These are phyloP conservation scores for Ganoderma multipileum DNA, from an alignment of 1,284 basidiomycete genomes.

Conservation along the genomic window DNA sequence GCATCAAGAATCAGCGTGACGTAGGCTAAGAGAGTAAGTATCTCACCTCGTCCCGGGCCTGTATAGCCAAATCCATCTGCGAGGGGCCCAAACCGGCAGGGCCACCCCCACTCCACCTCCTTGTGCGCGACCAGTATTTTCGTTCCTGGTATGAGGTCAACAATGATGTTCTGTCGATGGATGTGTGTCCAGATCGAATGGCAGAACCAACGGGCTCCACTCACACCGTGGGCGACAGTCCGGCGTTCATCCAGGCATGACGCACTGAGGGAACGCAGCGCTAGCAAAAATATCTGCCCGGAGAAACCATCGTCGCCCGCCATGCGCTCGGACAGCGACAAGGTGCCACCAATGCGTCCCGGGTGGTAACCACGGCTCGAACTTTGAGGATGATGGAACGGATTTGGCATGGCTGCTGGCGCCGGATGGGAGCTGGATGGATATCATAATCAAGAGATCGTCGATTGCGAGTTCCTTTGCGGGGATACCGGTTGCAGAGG, in stretches of 20 bases:
- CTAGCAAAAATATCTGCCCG: conserved; percentile 17
- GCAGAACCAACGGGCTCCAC: background rate
- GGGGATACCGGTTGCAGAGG: conserved; percentile 20
- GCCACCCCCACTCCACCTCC: conserved; percentile 26
- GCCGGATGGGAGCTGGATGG: conserved; percentile 9
- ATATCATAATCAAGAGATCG: conserved; percentile 13
- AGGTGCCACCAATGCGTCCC: conserved; percentile 3
- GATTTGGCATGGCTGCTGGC: conserved; percentile 22
- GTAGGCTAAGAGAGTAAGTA: conserved; percentile 10
- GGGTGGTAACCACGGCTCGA: background rate
- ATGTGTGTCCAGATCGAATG: background rate
- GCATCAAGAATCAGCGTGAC: conserved; percentile 27
- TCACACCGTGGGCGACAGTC: background rate
- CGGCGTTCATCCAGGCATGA: conserved; percentile 14
- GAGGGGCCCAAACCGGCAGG: conserved; percentile 16
- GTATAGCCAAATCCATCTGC: conserved; percentile 12
- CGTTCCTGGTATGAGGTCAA: conserved; percentile 4
- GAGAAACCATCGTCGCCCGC: conserved; percentile 1
- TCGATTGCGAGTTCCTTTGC: conserved; percentile 18
- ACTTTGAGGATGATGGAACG: conserved; percentile 23
- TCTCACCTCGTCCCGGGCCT: conserved; percentile 7
- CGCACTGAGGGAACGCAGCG: background rate
- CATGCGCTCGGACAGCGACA: conserved; percentile 15
- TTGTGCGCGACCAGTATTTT: conserved; percentile 13
- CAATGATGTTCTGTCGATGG: conserved; percentile 14